These are phyloP conservation scores for Leccinum broughii DNA, from an alignment of 768 basidiomycete species.

Conservation along the genomic window DNA sequence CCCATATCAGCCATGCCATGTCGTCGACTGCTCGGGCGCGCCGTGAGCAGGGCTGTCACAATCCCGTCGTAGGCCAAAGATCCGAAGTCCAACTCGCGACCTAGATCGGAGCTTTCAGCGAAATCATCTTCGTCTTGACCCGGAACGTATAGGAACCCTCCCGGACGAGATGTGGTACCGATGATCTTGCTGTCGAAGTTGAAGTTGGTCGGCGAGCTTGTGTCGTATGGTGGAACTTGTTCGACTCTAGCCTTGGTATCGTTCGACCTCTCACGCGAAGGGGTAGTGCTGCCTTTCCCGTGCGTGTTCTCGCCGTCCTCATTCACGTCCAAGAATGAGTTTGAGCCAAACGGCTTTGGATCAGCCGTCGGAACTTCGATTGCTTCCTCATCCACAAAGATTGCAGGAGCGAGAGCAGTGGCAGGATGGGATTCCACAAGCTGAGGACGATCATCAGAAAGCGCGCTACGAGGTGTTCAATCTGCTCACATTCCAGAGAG, in stretches of 20 bases:
- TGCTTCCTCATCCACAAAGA: constrained; percentile 22
- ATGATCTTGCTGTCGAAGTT: constrained; percentile 18
- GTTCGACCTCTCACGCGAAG: not conserved
- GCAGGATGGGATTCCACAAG: constrained; percentile 18
- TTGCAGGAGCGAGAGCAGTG: constrained; percentile 17
- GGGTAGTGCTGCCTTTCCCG: not conserved
- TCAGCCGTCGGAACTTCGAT: constrained; percentile 6
- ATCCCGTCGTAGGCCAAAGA: constrained; percentile 3
- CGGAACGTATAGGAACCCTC: constrained; percentile 16
- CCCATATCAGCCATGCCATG: constrained; percentile 15
- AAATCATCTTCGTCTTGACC: not conserved
- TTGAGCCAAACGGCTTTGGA: constrained; percentile 7
- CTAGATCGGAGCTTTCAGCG: not conserved
- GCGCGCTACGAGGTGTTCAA: not conserved
- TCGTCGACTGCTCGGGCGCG: constrained; percentile 1
- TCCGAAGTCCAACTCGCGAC: not conserved
- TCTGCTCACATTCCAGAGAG: constrained; percentile 18
- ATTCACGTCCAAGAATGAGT: constrained; percentile 18
- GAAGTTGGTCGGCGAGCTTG: constrained; percentile 1
- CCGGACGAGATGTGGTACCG: constrained; percentile 9
- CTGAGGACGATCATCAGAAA: not conserved
- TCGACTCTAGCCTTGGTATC: not conserved
- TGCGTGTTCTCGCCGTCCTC: not conserved
- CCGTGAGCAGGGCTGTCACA: not conserved
- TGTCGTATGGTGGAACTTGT: constrained; percentile 17